Evolutionary conservation across 139 green algal genomes (phyloP), one percentile per base, ranked within the genome.

Genomic region (Volvox reticuliferus): DNA sequence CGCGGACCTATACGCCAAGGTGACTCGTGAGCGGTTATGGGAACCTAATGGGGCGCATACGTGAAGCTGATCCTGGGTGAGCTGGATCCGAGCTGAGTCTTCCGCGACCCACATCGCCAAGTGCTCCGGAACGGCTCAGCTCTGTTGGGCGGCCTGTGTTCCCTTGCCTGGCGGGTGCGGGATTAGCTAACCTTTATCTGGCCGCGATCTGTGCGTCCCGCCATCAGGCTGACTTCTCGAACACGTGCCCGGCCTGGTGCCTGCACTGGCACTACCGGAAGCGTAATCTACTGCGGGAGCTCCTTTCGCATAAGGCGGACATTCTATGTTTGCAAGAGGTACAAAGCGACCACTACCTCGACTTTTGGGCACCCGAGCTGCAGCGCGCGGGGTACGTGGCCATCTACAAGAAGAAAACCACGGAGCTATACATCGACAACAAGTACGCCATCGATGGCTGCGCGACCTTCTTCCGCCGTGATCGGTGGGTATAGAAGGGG

Each of bases 361-460:
- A 95, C 67, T 95, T 92, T 68, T 95, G 88, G 91, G 92, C 91
- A 37, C 95, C 97, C 9, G 97, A 99, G 95, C 94, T 99, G 87
- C 86, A 95, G 76, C 96, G 97, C 88, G 92, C 95, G 0, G 98
- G 98, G n/a, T 99, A 99, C 92, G 95, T 96, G 30, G 95, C 96
- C 84, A 98, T 99, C 88, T 99, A 98, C 96, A 99, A 99, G 96
- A 99, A 99, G 95, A 99, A 99, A 94, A 99, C 98, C 12, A 96
- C 95, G 14, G 97, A 99, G 94, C 92, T 99, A 50, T 99, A 97
- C 92, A 97, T 95, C 0, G 97, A 96, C 83, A 96, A 94, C 87
- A 96, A 96, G 75, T 99, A 98, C 89, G 97, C 97, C 71, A 99
- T 99, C 65, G 98, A 99, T 91, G 98, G 98, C 44, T 99, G 98